Percentiles rank a stretch among this genome's conserved stretches.
Evolutionary conservation across 2,329 filamentous ascomycete species (phyloP).

Genomic region (Ceratocystiopsis sp.): DNA sequence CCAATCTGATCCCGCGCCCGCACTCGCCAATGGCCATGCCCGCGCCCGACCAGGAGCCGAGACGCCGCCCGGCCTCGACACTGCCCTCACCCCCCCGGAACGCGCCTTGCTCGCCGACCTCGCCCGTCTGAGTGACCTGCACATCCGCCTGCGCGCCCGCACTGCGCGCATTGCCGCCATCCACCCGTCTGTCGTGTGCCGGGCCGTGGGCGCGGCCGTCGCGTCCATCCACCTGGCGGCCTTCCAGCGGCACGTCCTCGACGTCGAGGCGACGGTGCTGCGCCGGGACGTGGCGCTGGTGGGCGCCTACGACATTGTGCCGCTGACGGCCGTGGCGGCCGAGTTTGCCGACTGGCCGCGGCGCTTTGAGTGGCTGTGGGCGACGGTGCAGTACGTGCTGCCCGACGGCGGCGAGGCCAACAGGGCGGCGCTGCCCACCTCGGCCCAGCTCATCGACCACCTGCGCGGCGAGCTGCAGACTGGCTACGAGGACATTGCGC

Average conservation of each 20-base stretch:
- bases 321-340: constrained; percentile 65
- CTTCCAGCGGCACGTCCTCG: constrained; percentile 71
- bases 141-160: constrained; percentile 52
- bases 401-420: constrained; percentile 7
- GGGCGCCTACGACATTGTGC: constrained; percentile 85
- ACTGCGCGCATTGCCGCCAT: constrained; percentile 48
- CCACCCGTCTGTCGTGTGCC: constrained; percentile 70
- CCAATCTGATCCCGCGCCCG: constrained; percentile 30
- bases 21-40: too few relatives aligned
- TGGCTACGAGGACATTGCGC: constrained; percentile 74
- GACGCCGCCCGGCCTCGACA: constrained; percentile 20
- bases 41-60: too few relatives aligned
- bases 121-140: constrained; percentile 60
- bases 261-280: constrained; percentile 67
- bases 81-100: constrained; percentile 58
- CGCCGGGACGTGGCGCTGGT: constrained; percentile 62
- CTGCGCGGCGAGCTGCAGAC: constrained; percentile 65
- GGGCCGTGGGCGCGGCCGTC: constrained; percentile 69
- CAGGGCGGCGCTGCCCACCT: constrained; percentile 1
- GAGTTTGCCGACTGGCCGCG: constrained; percentile 82
- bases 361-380: constrained; percentile 73
- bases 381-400: constrained; percentile 52
- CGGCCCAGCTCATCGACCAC: constrained; percentile 50
- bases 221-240: constrained; percentile 54
- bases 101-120: constrained; percentile 63